A percentile compares a stretch with the other conserved stretches of the same genome.
Conservation (phyloP, 371 early-diverging fungal genomes). For the Funneliformis caledonium region DNA sequence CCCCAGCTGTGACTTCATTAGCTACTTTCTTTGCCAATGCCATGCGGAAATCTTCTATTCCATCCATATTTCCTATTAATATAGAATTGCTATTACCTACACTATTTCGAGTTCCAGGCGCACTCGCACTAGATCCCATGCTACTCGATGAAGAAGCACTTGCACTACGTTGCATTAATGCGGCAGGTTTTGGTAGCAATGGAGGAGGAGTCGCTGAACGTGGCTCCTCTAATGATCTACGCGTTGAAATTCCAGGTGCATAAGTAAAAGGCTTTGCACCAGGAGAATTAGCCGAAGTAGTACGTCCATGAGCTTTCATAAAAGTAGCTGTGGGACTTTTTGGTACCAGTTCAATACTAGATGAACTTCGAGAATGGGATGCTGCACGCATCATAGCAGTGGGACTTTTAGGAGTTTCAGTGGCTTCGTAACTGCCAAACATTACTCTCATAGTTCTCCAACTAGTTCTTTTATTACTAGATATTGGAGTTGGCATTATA, state of each 20-base stretch:
- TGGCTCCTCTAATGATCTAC: constrained; percentile 38
- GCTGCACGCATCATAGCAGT: neutral
- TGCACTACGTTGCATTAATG: constrained; percentile 36
- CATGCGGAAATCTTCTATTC: constrained; percentile 23
- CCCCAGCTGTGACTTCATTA: constrained; percentile 32
- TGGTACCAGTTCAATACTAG: neutral
- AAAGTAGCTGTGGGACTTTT: constrained; percentile 1
- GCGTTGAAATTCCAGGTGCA: neutral
- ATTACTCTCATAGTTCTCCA: constrained; percentile 39
- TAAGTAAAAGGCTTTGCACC: constrained; percentile 7
- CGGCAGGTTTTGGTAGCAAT: constrained; percentile 34
- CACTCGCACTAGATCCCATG: constrained; percentile 5
- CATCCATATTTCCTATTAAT: neutral
- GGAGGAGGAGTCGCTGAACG: constrained; percentile 30
- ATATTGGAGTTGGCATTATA: neutral
- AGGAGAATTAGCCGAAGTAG: neutral
- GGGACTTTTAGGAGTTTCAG: constrained; percentile 12
- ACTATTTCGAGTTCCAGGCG: constrained; percentile 3
- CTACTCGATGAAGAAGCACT: constrained; percentile 34
- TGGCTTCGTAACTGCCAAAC: constrained; percentile 29
- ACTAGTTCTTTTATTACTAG: constrained; percentile 31
- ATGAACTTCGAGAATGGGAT: constrained; percentile 16
- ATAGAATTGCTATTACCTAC: neutral
- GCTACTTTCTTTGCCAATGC: constrained; percentile 34
- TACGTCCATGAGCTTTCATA: constrained; percentile 22